A percentile compares a stretch with the other conserved stretches of the same genome.
Conservation (phyloP, 768 basidiomycete species). For the Rhodosporidiobolus odoratus region DNA sequence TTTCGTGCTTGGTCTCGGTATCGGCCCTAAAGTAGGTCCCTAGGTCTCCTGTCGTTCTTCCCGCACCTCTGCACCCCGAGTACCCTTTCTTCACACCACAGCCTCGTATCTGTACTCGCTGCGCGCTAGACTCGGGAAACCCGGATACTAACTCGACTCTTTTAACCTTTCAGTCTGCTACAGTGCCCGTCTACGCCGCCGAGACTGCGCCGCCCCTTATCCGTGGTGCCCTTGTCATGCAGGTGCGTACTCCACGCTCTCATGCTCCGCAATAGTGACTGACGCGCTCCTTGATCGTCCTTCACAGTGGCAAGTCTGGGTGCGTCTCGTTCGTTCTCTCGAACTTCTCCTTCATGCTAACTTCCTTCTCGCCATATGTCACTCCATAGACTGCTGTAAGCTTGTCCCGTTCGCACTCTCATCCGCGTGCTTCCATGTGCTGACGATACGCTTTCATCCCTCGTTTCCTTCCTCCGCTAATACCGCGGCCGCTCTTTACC, state of each 20-base stretch:
- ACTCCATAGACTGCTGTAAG: too few relatives aligned
- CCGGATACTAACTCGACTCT: too few relatives aligned
- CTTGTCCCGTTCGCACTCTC: too few relatives aligned
- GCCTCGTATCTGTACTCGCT: slow-evolving; percentile 38
- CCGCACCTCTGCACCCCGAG: too few relatives aligned
- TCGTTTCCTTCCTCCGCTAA: background rate
- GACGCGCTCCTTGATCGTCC: slow-evolving; percentile 9
- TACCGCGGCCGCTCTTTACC: too few relatives aligned
- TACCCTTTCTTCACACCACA: too few relatives aligned
- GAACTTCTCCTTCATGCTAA: background rate
- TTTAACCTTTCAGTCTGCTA: too few relatives aligned
- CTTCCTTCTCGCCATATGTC: background rate
- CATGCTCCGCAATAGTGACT: background rate
- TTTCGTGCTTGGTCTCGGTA: slow-evolving; percentile 16
- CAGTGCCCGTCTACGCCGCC: slow-evolving; percentile 64
- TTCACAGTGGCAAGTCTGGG: slow-evolving; percentile 58
- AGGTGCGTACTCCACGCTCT: slow-evolving; percentile 55
- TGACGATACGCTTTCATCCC: too few relatives aligned
- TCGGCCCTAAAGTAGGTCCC: background rate
- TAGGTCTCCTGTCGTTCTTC: slow-evolving; percentile 54
- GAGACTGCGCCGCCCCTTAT: slow-evolving; percentile 66
- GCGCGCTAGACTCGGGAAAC: too few relatives aligned
- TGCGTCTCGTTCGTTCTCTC: background rate
- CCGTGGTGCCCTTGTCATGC: slow-evolving; percentile 75
- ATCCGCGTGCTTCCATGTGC: too few relatives aligned